Evolutionary conservation across 2,329 filamentous ascomycete genomes (phyloP), one percentile per base, ranked within the genome.

Genomic region (Trichoderma brevicompactum): DNA sequence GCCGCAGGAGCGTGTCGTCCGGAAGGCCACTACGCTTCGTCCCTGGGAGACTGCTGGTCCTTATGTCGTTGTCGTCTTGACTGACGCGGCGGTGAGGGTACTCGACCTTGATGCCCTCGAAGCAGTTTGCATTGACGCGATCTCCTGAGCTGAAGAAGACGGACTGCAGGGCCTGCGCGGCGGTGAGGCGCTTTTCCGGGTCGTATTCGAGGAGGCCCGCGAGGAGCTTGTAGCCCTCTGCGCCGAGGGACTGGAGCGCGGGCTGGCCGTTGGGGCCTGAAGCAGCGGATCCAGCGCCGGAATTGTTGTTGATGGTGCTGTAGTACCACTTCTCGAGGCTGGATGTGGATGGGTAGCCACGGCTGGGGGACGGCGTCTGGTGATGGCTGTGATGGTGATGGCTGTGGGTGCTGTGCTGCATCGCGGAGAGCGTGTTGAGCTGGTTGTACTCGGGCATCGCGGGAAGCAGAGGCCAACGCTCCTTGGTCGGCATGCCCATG

Each of bases 1-100:
- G 85, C 41, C 87, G 78, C 50, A 88, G 81, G n/a, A 96, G 74
- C 17, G 81, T 81, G 60, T 97, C 94, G 73, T 98, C 94, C 0
- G 90, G 91, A 46, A 97, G 74, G 0, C 91, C 94, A 69, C 90
- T 94, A 66, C 94, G 83, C 80, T 98, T 98, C 0, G 94, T 97
- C 0, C 94, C 95, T 0, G 94, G 92, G 41, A 97, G 78, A 76
- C 92, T 96, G 49, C 89, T 89, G 0, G 92, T 94, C n/a, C 92
- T 84, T 65, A 98, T 97, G 77, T 98, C 95, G 72, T 97, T 96
- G 75, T 97, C 93, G 73, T 99, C 95, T 72, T 96, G 90, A 71
- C 91, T 97, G 46, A 99, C 94, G 55, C 94, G 87, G 7, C 95
- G 85, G 73, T 93, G 89, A 0, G 95, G 95, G 76, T 99, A 99